Evolutionary conservation across 2,329 filamentous ascomycete species (phyloP).

Genomic region (Incumbomyces delicatus): DNA sequence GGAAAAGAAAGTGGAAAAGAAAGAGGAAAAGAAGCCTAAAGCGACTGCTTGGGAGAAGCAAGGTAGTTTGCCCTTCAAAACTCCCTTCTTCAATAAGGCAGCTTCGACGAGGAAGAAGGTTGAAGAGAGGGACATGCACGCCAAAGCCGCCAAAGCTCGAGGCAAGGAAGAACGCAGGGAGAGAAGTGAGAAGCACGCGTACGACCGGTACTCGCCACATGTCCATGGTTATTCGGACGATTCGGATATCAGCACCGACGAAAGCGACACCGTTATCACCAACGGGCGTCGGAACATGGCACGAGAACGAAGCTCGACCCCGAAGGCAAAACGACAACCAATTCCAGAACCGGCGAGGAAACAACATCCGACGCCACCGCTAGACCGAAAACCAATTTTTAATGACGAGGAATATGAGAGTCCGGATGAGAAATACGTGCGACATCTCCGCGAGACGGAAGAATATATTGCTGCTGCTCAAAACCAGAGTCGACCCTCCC

Average conservation of each 20-base stretch:
- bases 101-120: slow-evolving; percentile 12
- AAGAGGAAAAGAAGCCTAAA: slow-evolving; percentile 27
- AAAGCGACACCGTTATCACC: slow-evolving; percentile 23
- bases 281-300: background rate
- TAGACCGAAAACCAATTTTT: slow-evolving; percentile 12
- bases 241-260: slow-evolving; percentile 23
- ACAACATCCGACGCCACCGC: slow-evolving; percentile 9
- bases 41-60: slow-evolving; percentile 8
- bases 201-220: slow-evolving; percentile 23
- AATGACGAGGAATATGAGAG: slow-evolving; percentile 10
- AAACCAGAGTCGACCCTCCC: background rate
- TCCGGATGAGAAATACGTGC: slow-evolving; percentile 24
- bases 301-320: slow-evolving; percentile 12
- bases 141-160: slow-evolving; percentile 31
- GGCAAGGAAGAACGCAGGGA: slow-evolving; percentile 36
- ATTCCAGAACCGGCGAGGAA: slow-evolving; percentile 11
- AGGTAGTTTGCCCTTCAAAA: background rate
- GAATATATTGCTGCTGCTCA: slow-evolving; percentile 28
- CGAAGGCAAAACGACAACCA: slow-evolving; percentile 9
- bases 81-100: slow-evolving; percentile 6
- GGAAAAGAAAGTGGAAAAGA: slow-evolving; percentile 30
- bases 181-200: slow-evolving; percentile 27
- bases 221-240: slow-evolving; percentile 20
- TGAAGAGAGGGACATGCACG: slow-evolving; percentile 6
- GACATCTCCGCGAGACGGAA: slow-evolving; percentile 24